Conservation (phyloP, 768 basidiomycete genomes). For the Kwoniella sp. region DNA sequence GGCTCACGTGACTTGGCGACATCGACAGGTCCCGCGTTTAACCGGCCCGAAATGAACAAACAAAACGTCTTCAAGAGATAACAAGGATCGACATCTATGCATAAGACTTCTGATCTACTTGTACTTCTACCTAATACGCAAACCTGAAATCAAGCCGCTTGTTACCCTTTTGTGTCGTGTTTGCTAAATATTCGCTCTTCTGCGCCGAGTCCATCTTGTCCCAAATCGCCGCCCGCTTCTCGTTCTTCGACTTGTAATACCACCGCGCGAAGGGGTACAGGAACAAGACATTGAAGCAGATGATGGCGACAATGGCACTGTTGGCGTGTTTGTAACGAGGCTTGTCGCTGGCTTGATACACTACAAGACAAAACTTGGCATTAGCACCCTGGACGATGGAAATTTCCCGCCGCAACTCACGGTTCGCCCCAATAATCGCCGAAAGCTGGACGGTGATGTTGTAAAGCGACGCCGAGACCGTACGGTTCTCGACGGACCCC, state of each 20-base stretch:
- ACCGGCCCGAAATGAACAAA: too few species aligned
- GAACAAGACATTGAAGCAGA: slow-evolving; percentile 52
- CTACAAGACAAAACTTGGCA: slow-evolving; percentile 3
- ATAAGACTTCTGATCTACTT: background rate
- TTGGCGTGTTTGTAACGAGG: slow-evolving; percentile 46
- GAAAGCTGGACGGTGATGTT: slow-evolving; percentile 54
- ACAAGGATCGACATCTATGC: too few species aligned
- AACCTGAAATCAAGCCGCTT: slow-evolving; percentile 29
- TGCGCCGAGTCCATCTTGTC: slow-evolving; percentile 45
- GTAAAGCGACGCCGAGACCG: slow-evolving; percentile 53
- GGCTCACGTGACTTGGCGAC: background rate
- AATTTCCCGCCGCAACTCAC: background rate
- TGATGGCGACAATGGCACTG: slow-evolving; percentile 49
- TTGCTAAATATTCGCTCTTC: slow-evolving; percentile 48
- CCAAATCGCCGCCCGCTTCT: slow-evolving; percentile 47
- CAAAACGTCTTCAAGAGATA: too few species aligned
- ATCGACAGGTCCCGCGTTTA: too few species aligned
- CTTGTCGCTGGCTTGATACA: slow-evolving; percentile 26
- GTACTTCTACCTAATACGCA: slow-evolving; percentile 12
- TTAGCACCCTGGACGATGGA: background rate
- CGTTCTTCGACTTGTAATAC: slow-evolving; percentile 52
- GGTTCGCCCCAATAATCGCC: slow-evolving; percentile 51
- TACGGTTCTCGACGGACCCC: slow-evolving; percentile 52
- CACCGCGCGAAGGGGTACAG: slow-evolving; percentile 48
- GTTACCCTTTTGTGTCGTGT: slow-evolving; percentile 54